Base-by-base conservation (phyloP, 2,329 filamentous ascomycete genomes). In the Talaromyces sp. region DNA sequence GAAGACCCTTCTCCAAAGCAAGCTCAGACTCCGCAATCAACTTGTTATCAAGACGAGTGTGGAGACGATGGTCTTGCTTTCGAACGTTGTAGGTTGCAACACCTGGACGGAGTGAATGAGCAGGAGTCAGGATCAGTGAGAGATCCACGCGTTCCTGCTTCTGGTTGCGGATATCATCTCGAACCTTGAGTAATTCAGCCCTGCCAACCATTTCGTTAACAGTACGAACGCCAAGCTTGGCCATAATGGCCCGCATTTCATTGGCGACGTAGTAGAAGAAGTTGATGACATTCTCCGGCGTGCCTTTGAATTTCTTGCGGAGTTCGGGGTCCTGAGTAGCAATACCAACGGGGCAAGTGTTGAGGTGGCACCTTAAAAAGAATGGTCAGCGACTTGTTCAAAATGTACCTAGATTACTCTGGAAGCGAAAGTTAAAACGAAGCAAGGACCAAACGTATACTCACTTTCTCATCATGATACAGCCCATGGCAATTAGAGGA, bases 231-330 rank as follows among this genome's bases (percentile, higher is more conserved):
- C 93, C 93, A 65, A 97, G 86, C 76, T 89, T 91, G 46, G 93
- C 92, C 93, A 97, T 97, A 75, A 97, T 96, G 32, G 92, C 91
- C 70, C 93, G 88, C 53, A 97, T 85, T 78, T 97, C 93, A 69
- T 97, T 97, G 63, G 93, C 89, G 47, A 97, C 83, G 68, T 97
- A 97, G 79, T 97, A 97, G 79, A 96, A 96, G 81, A 97, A 97
- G 82, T 97, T 97, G 75, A 97, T 97, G 52, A 96, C 92, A 65
- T 97, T 91, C 77, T 97, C 93, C 10, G 93, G 92, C 1, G 90
- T 92, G 57, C 93, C 93, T 63, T 86, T 81, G 75, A 97, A 97
- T 77, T 97, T 97, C 82, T 92, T 89, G 55, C 93, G 86, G 2
- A 97, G 82, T 70, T 93, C 89, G n/a, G 91, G 91, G 65, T 97